Evolutionary conservation across 768 basidiomycete species (phyloP).

Genomic region (Tubosaeta sp.): DNA sequence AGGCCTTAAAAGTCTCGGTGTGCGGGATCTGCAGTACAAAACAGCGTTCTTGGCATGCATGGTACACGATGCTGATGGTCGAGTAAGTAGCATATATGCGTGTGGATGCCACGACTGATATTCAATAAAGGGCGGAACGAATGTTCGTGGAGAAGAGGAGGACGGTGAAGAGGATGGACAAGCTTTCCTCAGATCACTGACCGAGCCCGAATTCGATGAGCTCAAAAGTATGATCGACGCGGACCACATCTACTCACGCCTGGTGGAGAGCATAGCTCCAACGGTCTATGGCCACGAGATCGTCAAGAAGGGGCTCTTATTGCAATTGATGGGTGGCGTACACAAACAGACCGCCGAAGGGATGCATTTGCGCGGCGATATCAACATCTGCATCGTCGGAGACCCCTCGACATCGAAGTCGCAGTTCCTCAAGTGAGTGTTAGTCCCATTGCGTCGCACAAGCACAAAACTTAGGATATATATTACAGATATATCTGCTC

Average conservation of each 20-base stretch:
- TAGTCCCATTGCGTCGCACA: neutral
- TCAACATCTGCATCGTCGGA: slow-evolving; percentile 97
- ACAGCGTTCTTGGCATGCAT: slow-evolving; percentile 98
- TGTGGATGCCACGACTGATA: neutral
- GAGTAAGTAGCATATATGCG: slow-evolving; percentile 49
- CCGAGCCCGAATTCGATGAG: slow-evolving; percentile 93
- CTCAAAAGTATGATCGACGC: slow-evolving; percentile 91
- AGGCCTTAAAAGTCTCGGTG: slow-evolving; percentile 90
- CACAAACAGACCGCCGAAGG: slow-evolving; percentile 96
- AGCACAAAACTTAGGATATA: neutral
- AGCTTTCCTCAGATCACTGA: slow-evolving; percentile 83
- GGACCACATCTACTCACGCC: slow-evolving; percentile 89
- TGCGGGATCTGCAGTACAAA: slow-evolving; percentile 95
- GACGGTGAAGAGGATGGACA: slow-evolving; percentile 72
- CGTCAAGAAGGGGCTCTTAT: slow-evolving; percentile 93
- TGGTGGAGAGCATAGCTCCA: slow-evolving; percentile 94
- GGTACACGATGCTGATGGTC: slow-evolving; percentile 87
- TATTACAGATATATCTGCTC: slow-evolving; percentile 85
- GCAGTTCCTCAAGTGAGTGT: slow-evolving; percentile 90
- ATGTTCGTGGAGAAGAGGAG: slow-evolving; percentile 87
- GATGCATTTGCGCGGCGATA: slow-evolving; percentile 96
- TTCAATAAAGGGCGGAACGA: slow-evolving; percentile 63
- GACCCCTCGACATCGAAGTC: slow-evolving; percentile 98
- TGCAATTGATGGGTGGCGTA: slow-evolving; percentile 98
- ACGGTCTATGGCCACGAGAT: slow-evolving; percentile 99